These are phyloP conservation scores for Symbiodinium pilosum DNA, from an alignment of 73 alveolate genomes.

Conservation along the genomic window DNA sequence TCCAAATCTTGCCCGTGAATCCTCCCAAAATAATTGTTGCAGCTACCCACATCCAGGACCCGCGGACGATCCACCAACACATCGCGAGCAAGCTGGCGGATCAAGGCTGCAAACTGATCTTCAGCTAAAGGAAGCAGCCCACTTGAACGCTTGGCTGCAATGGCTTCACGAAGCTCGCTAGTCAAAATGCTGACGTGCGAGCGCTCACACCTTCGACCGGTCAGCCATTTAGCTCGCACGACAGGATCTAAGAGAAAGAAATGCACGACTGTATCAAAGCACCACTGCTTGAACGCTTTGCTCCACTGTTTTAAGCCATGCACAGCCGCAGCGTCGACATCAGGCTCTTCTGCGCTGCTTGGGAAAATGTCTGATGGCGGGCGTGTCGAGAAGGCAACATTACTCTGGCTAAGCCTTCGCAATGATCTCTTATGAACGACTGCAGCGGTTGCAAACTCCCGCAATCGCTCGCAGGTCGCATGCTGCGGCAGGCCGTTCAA, in stretches of 20 bases:
- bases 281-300: slow-evolving; percentile 81
- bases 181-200: slow-evolving; percentile 44
- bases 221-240: slow-evolving; percentile 26
- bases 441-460: background rate
- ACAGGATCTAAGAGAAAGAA: slow-evolving; percentile 32
- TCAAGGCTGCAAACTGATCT: background rate
- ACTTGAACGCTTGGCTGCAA: background rate
- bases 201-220: slow-evolving; percentile 57
- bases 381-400: slow-evolving; percentile 67
- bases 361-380: slow-evolving; percentile 11
- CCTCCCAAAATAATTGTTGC: slow-evolving; percentile 61
- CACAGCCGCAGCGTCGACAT: slow-evolving; percentile 88
- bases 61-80: slow-evolving; percentile 47
- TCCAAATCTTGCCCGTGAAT: slow-evolving; percentile 23
- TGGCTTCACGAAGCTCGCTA: slow-evolving; percentile 5
- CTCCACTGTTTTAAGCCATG: slow-evolving; percentile 87
- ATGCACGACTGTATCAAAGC: background rate
- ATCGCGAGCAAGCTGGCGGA: background rate
- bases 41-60: slow-evolving; percentile 68
- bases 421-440: slow-evolving; percentile 17
- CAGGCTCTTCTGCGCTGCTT: background rate
- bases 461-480: background rate
- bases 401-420: slow-evolving; percentile 62
- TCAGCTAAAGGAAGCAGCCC: background rate
- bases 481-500: background rate